These are phyloP conservation scores for Mycosphaerella sp. DNA, from an alignment of 2,329 filamentous ascomycete genomes.

Conservation along the genomic window DNA sequence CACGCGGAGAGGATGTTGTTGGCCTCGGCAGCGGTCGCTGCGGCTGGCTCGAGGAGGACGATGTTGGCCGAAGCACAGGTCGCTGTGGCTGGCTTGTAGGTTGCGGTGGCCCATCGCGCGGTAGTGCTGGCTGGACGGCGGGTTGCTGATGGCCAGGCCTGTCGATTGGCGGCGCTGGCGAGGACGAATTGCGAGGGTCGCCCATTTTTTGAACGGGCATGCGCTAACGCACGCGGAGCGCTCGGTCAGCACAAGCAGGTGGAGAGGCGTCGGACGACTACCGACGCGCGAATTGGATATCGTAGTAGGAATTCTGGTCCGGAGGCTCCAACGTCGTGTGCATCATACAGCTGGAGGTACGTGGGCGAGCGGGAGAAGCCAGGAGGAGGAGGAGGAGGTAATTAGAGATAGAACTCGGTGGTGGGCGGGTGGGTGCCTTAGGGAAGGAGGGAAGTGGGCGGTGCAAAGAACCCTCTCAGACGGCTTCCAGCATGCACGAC, in stretches of 20 bases:
- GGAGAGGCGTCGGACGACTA: not conserved
- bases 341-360: conserved; percentile 7
- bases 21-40: conserved; percentile 5
- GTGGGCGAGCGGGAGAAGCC: not conserved
- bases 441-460: too few species aligned
- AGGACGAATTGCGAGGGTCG: conserved; percentile 10
- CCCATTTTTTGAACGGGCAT: conserved; percentile 9
- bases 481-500: not conserved
- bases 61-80: conserved; percentile 4
- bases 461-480: not conserved
- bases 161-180: not conserved
- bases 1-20: not conserved
- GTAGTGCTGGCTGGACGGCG: not conserved
- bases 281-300: conserved; percentile 4
- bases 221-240: conserved; percentile 6
- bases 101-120: not conserved
- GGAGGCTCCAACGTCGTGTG: conserved; percentile 9
- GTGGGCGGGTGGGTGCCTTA: too few species aligned
- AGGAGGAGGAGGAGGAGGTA: not conserved
- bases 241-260: conserved; percentile 1
- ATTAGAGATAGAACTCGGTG: not conserved
- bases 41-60: not conserved
- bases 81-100: conserved; percentile 4
- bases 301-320: not conserved
- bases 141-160: not conserved